Evolutionary conservation across 2,329 filamentous ascomycete species (phyloP), one percentile per base, ranked within the genome.

Genomic region (Nemania sp.): DNA sequence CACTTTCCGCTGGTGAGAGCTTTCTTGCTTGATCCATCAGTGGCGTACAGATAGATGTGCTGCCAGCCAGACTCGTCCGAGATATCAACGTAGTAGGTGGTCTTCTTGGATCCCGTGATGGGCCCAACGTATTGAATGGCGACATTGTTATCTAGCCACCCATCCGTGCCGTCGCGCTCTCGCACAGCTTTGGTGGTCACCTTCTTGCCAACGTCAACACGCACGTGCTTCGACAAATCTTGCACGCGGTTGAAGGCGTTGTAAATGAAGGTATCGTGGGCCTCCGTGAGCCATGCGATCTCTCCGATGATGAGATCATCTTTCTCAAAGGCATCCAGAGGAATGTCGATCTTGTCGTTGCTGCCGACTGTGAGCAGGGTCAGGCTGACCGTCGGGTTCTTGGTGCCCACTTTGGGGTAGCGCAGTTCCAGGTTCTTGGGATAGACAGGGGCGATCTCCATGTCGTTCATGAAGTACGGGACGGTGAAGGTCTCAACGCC

Each of bases 201-300:
- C 2, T 78, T 76, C 1, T 77, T 74, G 1, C 83, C 63, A 20
- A 73, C 79, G 62, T 88, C 79, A 2, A 90, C 83, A 0, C 84
- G 73, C 1, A 90, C 81, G 13, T 88, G 77, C 62, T 86, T 87
- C 59, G 88, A 86, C 1, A 79, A 74, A 64, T 90, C 86, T 68
- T 90, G 88, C 0, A 89, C 86, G 4, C 88, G 84, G 72, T 90
- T 90, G 75, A 84, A 90, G 0, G 84, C 84, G 12, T 87, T 83
- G 73, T 88, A 87, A 39, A 88, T 79, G 40, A 90, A 77, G 42
- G 80, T 81, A n/a, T 80, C 76, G 69, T 89, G 86, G 5, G 76
- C 76, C 7, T 85, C 81, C 0, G 87, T 89, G 18, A 89, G 76
- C 88, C 88, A 90, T 0, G 83, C 80, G 3, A 90, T 82, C 70